A percentile compares a stretch with the other conserved stretches of the same genome.
phyloP scores from a whole-genome alignment of 495 filamentous ascomycete genomes.

The Glonium stellatum region DNA sequence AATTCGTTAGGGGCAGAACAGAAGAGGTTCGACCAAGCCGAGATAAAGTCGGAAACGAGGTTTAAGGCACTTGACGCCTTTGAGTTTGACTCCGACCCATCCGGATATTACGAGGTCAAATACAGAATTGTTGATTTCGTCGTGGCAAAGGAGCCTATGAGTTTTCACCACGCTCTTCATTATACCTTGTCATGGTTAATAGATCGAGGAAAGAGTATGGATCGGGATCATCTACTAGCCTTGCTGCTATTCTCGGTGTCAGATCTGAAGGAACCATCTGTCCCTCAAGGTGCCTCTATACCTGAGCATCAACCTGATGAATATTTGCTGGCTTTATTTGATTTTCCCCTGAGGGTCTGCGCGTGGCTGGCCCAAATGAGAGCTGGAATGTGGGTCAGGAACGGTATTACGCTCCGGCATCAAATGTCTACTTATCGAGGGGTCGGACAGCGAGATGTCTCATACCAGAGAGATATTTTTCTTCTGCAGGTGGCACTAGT shows the following conservation, averaged over 20 bases:
- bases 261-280: slow-evolving; percentile 53
- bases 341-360: slow-evolving; percentile 86
- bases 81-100: slow-evolving; percentile 64
- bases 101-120: slow-evolving; percentile 7
- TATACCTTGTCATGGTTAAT: slow-evolving; percentile 97
- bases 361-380: slow-evolving; percentile 98
- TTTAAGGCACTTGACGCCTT: slow-evolving; percentile 74
- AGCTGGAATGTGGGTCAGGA: slow-evolving; percentile 96
- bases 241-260: slow-evolving; percentile 55
- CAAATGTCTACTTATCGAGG: slow-evolving; percentile 89
- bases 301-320: slow-evolving; percentile 53
- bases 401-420: slow-evolving; percentile 89
- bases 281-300: slow-evolving; percentile 43
- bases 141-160: slow-evolving; percentile 82
- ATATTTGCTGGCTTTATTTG: slow-evolving; percentile 78
- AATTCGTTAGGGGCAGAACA: slow-evolving; percentile 86
- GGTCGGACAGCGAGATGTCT: slow-evolving; percentile 78
- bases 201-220: slow-evolving; percentile 76
- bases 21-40: slow-evolving; percentile 75
- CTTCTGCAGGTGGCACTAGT: slow-evolving; percentile 86
- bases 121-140: slow-evolving; percentile 75
- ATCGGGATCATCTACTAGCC: slow-evolving; percentile 52
- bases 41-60: slow-evolving; percentile 73
- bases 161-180: slow-evolving; percentile 95
- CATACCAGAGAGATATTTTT: slow-evolving; percentile 92